A percentile compares a stretch with the other conserved stretches of the same genome.
Conservation (phyloP, 768 basidiomycete genomes). For the Mycena albidolilacea region DNA sequence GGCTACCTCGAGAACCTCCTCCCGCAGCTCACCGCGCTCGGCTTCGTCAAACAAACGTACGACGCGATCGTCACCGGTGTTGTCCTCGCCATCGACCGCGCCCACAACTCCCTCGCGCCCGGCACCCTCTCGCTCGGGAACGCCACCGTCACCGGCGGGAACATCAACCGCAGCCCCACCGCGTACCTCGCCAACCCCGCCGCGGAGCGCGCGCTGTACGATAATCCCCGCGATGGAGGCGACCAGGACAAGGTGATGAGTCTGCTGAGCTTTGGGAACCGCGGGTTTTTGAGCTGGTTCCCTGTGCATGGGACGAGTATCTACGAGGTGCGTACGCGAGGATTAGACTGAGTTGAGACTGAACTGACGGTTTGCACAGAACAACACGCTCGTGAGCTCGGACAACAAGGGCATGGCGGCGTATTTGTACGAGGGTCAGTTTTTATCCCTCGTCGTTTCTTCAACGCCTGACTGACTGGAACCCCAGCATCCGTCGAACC, state of each 20-base stretch:
- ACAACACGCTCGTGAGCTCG: conserved; percentile 82
- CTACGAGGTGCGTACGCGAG: conserved; percentile 71
- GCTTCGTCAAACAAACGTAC: conserved; percentile 80
- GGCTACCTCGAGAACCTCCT: conserved; percentile 86
- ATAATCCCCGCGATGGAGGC: conserved; percentile 59
- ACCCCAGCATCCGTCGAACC: conserved; percentile 74
- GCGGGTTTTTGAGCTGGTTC: conserved; percentile 83
- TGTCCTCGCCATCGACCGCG: conserved; percentile 76
- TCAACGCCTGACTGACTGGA: conserved; percentile 62
- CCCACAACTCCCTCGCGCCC: conserved; percentile 72
- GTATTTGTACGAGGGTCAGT: conserved; percentile 79
- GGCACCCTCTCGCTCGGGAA: conserved; percentile 78
- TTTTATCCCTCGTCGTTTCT: not conserved
- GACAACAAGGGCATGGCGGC: conserved; percentile 86
- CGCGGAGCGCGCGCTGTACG: conserved; percentile 75
- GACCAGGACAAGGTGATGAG: conserved; percentile 85
- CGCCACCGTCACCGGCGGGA: conserved; percentile 74
- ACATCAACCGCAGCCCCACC: conserved; percentile 82
- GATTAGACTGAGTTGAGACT: not conserved
- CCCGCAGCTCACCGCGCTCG: conserved; percentile 81
- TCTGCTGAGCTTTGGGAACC: conserved; percentile 74
- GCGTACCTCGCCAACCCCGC: conserved; percentile 85
- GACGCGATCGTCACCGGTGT: conserved; percentile 81
- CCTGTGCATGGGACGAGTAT: conserved; percentile 86
- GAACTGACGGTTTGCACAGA: conserved; percentile 56